These are phyloP conservation scores for Panicum miliaceum DNA, from an alignment of 176 grass and related monocot species.

Conservation along the genomic window DNA sequence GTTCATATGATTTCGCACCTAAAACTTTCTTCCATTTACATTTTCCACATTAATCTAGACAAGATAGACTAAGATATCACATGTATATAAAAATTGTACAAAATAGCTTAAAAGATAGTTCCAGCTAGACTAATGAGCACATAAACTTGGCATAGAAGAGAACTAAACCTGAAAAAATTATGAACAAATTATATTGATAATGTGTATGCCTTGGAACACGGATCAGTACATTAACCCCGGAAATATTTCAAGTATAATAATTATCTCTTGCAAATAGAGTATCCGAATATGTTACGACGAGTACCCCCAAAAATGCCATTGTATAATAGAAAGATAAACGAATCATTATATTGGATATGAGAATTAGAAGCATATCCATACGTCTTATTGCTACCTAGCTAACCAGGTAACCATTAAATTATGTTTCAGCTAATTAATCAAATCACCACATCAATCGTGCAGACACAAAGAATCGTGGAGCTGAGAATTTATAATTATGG, in stretches of 20 bases:
- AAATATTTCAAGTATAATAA: background rate
- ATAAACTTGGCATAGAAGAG: background rate
- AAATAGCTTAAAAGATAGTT: background rate
- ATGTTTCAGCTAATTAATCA: constrained; percentile 24
- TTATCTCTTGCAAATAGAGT: background rate
- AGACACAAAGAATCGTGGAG: constrained; percentile 22
- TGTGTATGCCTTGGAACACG: background rate
- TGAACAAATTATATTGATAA: background rate
- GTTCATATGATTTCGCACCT: background rate
- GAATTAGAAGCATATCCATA: constrained; percentile 11
- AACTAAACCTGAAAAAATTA: background rate
- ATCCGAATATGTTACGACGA: background rate
- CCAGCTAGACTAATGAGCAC: background rate
- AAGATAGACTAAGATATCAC: constrained; percentile 17
- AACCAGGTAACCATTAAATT: constrained; percentile 30
- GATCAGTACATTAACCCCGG: background rate
- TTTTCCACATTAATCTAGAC: background rate
- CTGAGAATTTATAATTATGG: constrained; percentile 29
- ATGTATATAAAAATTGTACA: constrained; percentile 7
- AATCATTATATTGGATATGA: background rate
- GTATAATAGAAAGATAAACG: background rate
- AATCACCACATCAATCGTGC: constrained; percentile 36
- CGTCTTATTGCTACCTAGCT: background rate
- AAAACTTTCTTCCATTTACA: background rate
- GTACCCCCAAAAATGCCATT: background rate